Evolutionary conservation across 2,329 filamentous ascomycete genomes (phyloP).

Genomic region (Aspergillus uvarum): DNA sequence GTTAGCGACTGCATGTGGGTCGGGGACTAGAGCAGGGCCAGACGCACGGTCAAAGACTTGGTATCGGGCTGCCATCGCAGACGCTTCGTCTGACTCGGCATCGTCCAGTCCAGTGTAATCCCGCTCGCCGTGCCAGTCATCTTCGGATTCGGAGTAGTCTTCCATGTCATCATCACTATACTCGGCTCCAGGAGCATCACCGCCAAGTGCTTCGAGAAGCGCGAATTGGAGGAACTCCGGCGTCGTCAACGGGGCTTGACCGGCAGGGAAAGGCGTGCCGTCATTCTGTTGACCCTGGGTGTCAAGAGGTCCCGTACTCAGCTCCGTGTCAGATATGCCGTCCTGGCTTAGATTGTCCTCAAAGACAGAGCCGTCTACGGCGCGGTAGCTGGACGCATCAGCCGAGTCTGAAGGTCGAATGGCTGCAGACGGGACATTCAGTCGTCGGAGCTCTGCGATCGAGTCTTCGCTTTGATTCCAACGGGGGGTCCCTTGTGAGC

Average conservation of each 20-base stretch:
- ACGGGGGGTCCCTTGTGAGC: neutral
- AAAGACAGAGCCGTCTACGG: constrained; percentile 21
- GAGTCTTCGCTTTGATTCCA: neutral
- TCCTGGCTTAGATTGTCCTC: constrained; percentile 18
- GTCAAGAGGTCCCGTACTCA: constrained; percentile 3
- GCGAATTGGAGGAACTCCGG: constrained; percentile 25
- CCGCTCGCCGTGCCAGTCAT: constrained; percentile 16
- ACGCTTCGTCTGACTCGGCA: constrained; percentile 18
- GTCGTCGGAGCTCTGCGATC: neutral
- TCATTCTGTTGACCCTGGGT: constrained; percentile 7
- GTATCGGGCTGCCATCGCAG: constrained; percentile 12
- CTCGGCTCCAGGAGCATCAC: constrained; percentile 19
- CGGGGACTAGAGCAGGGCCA: neutral
- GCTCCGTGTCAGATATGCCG: constrained; percentile 15
- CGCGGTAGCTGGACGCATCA: constrained; percentile 20
- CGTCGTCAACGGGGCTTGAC: constrained; percentile 17
- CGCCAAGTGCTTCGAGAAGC: constrained; percentile 25
- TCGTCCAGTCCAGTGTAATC: constrained; percentile 18
- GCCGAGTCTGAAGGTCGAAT: constrained; percentile 13
- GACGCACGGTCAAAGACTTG: constrained; percentile 22
- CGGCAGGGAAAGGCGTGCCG: constrained; percentile 4
- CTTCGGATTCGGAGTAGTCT: constrained; percentile 18
- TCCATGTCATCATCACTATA: constrained; percentile 17
- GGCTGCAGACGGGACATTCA: neutral
- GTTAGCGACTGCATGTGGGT: constrained; percentile 5